A percentile compares a stretch with the other conserved stretches of the same genome.
phyloP scores from a whole-genome alignment of 2,329 filamentous ascomycete species.

The Alternaria brassicicola region DNA sequence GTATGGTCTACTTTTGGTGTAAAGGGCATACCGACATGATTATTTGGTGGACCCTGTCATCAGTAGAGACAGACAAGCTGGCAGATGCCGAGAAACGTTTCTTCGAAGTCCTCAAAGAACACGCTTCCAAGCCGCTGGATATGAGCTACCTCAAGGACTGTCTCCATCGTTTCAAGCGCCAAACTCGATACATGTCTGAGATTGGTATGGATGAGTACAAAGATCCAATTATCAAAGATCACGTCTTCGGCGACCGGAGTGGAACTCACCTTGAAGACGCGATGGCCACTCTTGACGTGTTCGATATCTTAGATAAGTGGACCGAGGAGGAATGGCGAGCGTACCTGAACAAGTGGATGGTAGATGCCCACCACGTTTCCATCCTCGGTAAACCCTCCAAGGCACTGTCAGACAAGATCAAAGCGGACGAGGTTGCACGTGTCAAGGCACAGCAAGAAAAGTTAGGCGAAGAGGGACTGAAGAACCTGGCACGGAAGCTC shows the following conservation, averaged over 20 bases:
- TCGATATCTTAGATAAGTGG: constrained; percentile 78
- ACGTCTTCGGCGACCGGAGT: constrained; percentile 85
- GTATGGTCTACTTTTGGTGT: constrained; percentile 78
- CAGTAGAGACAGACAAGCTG: constrained; percentile 86
- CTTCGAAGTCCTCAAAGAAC: constrained; percentile 81
- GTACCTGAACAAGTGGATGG: constrained; percentile 83
- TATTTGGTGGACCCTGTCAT: constrained; percentile 84
- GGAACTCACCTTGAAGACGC: constrained; percentile 60
- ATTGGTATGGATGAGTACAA: constrained; percentile 81
- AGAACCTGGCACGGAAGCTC: constrained; percentile 74
- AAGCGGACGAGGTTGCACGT: constrained; percentile 78
- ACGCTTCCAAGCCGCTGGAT: constrained; percentile 79
- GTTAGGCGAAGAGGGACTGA: constrained; percentile 81
- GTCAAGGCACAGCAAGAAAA: constrained; percentile 78
- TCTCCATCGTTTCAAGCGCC: constrained; percentile 78
- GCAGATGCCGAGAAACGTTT: constrained; percentile 83
- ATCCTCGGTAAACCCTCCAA: constrained; percentile 86
- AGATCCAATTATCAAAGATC: constrained; percentile 86
- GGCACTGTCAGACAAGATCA: constrained; percentile 78
- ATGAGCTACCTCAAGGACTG: constrained; percentile 91
- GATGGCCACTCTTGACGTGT: constrained; percentile 54
- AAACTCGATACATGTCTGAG: constrained; percentile 84
- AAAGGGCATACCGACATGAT: constrained; percentile 81
- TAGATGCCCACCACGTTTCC: constrained; percentile 84
- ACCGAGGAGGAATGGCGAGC: constrained; percentile 80